Evolutionary conservation across 176 grass and related monocot species (phyloP).

Genomic region (Sorghum bicolor): DNA sequence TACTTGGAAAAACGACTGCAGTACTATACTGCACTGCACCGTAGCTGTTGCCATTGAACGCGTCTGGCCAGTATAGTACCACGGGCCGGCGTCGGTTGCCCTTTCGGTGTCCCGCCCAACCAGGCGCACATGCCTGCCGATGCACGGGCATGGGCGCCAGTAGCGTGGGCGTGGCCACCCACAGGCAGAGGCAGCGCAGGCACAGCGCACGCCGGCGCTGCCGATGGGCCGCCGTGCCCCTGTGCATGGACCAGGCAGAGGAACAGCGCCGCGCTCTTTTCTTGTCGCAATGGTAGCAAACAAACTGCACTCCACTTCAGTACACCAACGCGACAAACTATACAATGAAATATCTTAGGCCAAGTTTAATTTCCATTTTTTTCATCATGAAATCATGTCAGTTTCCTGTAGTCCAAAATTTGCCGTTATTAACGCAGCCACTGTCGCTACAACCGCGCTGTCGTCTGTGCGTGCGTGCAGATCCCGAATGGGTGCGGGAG

Average conservation of each 20-base stretch:
- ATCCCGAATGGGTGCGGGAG: slow-evolving; percentile 93
- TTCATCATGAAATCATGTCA: background rate
- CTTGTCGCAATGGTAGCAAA: slow-evolving; percentile 1
- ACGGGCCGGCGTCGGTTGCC: slow-evolving; percentile 11
- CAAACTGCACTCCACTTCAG: background rate
- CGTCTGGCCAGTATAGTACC: background rate
- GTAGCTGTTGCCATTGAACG: slow-evolving; percentile 5
- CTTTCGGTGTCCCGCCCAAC: slow-evolving; percentile 10
- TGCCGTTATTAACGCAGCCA: background rate
- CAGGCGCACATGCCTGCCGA: slow-evolving; percentile 11
- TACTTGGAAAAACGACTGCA: slow-evolving; percentile 5
- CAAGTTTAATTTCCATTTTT: background rate
- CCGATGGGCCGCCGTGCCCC: background rate
- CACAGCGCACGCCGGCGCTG: background rate
- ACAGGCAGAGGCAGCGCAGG: background rate
- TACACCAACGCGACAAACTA: background rate
- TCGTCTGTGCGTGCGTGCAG: slow-evolving; percentile 41
- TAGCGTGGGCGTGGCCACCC: background rate
- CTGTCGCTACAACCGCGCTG: background rate
- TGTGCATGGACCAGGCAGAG: background rate
- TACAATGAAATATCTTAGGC: background rate
- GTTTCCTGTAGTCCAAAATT: background rate
- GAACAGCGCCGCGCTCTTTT: background rate
- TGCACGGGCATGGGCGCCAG: background rate
- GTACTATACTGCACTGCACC: background rate